Evolutionary conservation across 2,329 filamentous ascomycete species (phyloP).

Genomic region (Alternaria sp.): DNA sequence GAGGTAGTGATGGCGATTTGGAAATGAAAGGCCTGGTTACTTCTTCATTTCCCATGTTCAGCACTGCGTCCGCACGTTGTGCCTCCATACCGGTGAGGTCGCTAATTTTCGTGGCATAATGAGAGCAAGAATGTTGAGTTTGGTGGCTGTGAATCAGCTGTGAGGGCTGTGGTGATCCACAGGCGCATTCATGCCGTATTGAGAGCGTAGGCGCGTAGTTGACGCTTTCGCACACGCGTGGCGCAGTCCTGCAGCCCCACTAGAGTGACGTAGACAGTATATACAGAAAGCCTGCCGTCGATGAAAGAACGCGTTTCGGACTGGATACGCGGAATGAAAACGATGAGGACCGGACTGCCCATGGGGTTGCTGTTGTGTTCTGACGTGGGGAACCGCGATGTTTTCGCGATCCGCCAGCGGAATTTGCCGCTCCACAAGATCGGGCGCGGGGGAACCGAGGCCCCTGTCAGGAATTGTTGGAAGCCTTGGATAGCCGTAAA

Average conservation of each 20-base stretch:
- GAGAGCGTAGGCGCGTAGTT: not conserved
- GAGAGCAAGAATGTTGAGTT: not conserved
- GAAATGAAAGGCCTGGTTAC: not conserved
- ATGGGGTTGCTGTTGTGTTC: not conserved
- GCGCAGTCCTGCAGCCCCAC: not conserved
- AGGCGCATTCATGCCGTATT: not conserved
- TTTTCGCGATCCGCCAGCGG: not conserved
- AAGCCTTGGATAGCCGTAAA: slow-evolving; percentile 11
- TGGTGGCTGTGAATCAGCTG: not conserved
- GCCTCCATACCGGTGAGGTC: not conserved
- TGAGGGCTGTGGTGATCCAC: not conserved
- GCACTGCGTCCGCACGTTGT: not conserved
- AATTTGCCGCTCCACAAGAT: not conserved
- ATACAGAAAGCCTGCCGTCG: not conserved
- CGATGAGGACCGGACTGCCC: not conserved
- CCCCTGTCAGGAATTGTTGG: slow-evolving; percentile 10
- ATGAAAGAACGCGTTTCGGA: not conserved
- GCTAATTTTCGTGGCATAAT: not conserved
- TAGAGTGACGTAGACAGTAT: not conserved
- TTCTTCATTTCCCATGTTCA: not conserved
- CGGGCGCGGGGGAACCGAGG: slow-evolving; percentile 13
- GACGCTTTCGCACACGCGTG: not conserved
- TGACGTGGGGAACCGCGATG: slow-evolving; percentile 1
- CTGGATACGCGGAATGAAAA: not conserved
- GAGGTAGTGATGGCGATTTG: not conserved